phyloP scores from a whole-genome alignment of 1,139 yeast species.

The Protomyces gravidus region DNA sequence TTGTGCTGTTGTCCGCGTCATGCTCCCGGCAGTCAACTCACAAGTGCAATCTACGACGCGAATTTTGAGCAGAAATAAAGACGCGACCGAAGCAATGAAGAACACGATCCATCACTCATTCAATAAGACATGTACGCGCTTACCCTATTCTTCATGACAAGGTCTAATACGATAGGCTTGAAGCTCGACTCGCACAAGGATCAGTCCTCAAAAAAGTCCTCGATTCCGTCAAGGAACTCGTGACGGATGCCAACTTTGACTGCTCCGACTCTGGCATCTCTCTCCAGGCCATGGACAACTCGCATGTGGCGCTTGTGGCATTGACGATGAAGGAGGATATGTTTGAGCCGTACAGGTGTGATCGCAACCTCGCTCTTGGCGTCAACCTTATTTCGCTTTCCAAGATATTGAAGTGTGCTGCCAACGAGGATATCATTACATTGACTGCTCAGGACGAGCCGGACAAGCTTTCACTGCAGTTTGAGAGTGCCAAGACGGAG shows the following conservation, averaged over 20 bases:
- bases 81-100: neutral
- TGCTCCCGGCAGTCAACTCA: neutral
- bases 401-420: conserved; percentile 86
- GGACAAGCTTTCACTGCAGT: conserved; percentile 71
- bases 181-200: conserved; percentile 95
- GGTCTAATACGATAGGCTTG: conserved; percentile 88
- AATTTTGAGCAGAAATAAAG: neutral
- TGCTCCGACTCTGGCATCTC: conserved; percentile 93
- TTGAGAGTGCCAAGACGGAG: conserved; percentile 76
- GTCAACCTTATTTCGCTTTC: conserved; percentile 79
- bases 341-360: conserved; percentile 92
- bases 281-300: conserved; percentile 95
- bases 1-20: neutral
- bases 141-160: too few species aligned
- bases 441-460: conserved; percentile 90
- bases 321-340: conserved; percentile 83
- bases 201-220: conserved; percentile 71
- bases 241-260: conserved; percentile 53
- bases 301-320: conserved; percentile 89
- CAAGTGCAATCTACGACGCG: neutral
- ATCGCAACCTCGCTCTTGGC: conserved; percentile 87
- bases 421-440: conserved; percentile 81
- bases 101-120: too few species aligned
- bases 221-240: conserved; percentile 28
- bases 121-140: neutral